Base-by-base conservation (phyloP, 2,329 filamentous ascomycete species). In the Alternaria postmessia region DNA sequence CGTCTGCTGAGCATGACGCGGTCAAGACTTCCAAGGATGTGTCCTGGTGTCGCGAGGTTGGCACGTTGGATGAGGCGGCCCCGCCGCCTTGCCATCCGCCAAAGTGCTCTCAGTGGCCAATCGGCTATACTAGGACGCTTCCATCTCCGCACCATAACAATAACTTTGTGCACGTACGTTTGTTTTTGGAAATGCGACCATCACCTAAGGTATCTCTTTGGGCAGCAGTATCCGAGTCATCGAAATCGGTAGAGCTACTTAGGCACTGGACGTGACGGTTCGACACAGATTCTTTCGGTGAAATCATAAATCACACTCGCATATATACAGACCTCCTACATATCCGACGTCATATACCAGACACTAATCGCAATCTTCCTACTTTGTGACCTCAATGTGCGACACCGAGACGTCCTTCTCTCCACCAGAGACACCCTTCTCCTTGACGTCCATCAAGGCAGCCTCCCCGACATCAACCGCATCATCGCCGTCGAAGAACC, bases 401-500 rank as follows among this genome's bases (percentile, higher is more conserved):
- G 34, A 30, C n/a, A 60, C 57, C 8, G 26, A 22, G 3, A 24
- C 39, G 5, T 51, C 26, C 46, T 57, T 60, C 52, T 65, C 30
- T 36, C 14, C 32, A 14, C 32, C 32, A 36, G 32, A 36, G 2
- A 7, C 14, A 0, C 32, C 12, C 14, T 14, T 36, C 14, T 36
- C 62, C 55, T 65, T 65, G 46, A 63, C 49, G 42, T 63, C 60
- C 38, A 57, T 58, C 44, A 59, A 9, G n/a, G 62, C 57, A 24
- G 53, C 62, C n/a, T 63, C 57, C 11, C 59, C 62, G 8, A 65
- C 32, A 14, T 36, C 32, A 16, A 36, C 6, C 32, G 32, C 32
- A 36, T 36, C 32, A 36, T 36, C 62, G 8, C 65, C 61, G 60
- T 67, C 58, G 30, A 67, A 62, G 51, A 61, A 59, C 39, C 61